Evolutionary conservation across 352 stramenopile genomes (phyloP).

Genomic region (Pythium phragmitis): DNA sequence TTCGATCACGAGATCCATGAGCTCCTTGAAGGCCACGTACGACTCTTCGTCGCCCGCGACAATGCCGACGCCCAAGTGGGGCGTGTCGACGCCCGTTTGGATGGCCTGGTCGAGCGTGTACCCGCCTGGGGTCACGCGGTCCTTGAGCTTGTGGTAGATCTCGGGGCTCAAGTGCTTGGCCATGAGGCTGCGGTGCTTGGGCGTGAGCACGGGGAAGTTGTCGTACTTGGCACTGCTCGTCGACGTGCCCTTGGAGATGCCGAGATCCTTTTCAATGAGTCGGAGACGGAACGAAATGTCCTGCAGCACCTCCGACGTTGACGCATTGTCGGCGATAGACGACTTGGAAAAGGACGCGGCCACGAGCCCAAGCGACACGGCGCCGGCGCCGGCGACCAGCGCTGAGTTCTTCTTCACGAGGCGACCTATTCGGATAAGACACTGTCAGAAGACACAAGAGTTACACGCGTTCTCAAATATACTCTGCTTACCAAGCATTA

Average conservation of each 20-base stretch:
- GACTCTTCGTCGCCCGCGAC: slow-evolving; percentile 87
- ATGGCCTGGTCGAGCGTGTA: slow-evolving; percentile 88
- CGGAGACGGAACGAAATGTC: slow-evolving; percentile 65
- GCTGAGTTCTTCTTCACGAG: slow-evolving; percentile 56
- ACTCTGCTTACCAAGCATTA: slow-evolving; percentile 22
- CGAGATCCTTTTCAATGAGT: slow-evolving; percentile 65
- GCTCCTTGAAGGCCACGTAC: slow-evolving; percentile 78
- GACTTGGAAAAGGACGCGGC: slow-evolving; percentile 43
- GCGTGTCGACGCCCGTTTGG: slow-evolving; percentile 81
- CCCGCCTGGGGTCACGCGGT: slow-evolving; percentile 29
- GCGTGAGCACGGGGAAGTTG: slow-evolving; percentile 74
- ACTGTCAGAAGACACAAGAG: neutral
- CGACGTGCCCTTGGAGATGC: slow-evolving; percentile 34
- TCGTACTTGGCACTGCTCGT: slow-evolving; percentile 39
- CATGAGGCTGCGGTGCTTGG: slow-evolving; percentile 85
- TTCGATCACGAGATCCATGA: slow-evolving; percentile 86
- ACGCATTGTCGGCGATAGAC: slow-evolving; percentile 49
- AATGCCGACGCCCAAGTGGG: slow-evolving; percentile 78
- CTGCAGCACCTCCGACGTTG: slow-evolving; percentile 56
- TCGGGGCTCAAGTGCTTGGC: slow-evolving; percentile 77
- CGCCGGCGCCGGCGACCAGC: slow-evolving; percentile 51
- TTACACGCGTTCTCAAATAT: neutral
- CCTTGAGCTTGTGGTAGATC: slow-evolving; percentile 85
- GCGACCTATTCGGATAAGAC: slow-evolving; percentile 29
- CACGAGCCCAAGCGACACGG: slow-evolving; percentile 54